phyloP scores from a whole-genome alignment of 2,329 filamentous ascomycete species.

The Lecanicillium sp. region DNA sequence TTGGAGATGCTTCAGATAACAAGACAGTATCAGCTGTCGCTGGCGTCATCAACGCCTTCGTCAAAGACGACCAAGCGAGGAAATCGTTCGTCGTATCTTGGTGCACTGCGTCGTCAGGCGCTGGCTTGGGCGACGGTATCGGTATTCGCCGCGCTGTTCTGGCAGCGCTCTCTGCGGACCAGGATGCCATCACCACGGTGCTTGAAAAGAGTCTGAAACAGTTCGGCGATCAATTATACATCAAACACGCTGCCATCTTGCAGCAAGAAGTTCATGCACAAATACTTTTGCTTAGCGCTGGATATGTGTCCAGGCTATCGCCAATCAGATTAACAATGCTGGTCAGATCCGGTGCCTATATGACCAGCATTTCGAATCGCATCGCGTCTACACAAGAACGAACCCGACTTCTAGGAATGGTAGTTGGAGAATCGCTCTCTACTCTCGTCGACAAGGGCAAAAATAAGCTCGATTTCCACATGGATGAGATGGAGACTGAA shows the following conservation, averaged over 20 bases:
- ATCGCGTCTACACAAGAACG: conserved; percentile 69
- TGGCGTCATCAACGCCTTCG: conserved; percentile 45
- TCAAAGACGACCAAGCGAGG: conserved; percentile 42
- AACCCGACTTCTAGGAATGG: conserved; percentile 80
- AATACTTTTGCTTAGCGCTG: conserved; percentile 68
- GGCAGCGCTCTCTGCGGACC: conserved; percentile 48
- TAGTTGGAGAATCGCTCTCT: conserved; percentile 69
- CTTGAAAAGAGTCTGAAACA: conserved; percentile 64
- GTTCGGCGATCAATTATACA: conserved; percentile 82
- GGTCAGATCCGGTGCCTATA: conserved; percentile 65
- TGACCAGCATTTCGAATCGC: conserved; percentile 77
- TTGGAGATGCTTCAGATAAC: conserved; percentile 27
- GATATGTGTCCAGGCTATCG: conserved; percentile 63
- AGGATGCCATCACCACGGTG: conserved; percentile 45
- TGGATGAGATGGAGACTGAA: conserved; percentile 67
- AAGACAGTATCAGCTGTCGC: conserved; percentile 50
- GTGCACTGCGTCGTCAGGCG: conserved; percentile 58
- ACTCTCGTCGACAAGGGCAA: conserved; percentile 60
- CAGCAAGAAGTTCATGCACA: conserved; percentile 88
- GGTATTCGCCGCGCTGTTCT: conserved; percentile 62
- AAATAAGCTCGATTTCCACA: conserved; percentile 73
- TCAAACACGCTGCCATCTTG: conserved; percentile 75
- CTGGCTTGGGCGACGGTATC: conserved; percentile 57
- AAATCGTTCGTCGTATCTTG: conserved; percentile 54
- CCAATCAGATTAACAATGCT: conserved; percentile 62